Evolutionary conservation across 1,284 basidiomycete species (phyloP).

Genomic region (Gymnopus androsaceus): DNA sequence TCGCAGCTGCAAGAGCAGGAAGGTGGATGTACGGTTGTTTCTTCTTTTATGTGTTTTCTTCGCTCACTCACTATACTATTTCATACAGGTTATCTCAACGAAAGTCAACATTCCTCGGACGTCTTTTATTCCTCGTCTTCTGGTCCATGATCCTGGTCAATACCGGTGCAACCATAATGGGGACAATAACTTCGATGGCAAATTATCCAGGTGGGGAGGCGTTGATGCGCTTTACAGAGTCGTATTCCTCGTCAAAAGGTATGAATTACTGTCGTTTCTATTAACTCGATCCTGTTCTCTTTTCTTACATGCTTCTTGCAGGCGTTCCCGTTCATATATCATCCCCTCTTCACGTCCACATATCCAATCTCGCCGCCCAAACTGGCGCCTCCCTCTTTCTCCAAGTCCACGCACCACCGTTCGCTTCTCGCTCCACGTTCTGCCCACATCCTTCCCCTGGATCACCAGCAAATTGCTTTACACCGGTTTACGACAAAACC

Average conservation of each 20-base stretch:
- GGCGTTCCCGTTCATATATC: background rate
- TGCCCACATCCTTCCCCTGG: slow-evolving; percentile 10
- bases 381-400: slow-evolving; percentile 91
- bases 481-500: slow-evolving; percentile 80
- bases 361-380: slow-evolving; percentile 84
- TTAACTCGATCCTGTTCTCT: background rate
- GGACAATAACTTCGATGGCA: slow-evolving; percentile 59
- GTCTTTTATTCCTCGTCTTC: slow-evolving; percentile 46
- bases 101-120: slow-evolving; percentile 46
- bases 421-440: slow-evolving; percentile 27
- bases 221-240: slow-evolving; percentile 61
- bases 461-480: slow-evolving; percentile 45
- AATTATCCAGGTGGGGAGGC: slow-evolving; percentile 95
- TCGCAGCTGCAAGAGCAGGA: slow-evolving; percentile 72
- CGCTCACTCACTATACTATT: background rate
- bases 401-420: slow-evolving; percentile 65
- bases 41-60: background rate
- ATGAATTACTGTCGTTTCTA: background rate
- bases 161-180: slow-evolving; percentile 49
- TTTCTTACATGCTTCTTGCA: too few relatives aligned
- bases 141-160: slow-evolving; percentile 56
- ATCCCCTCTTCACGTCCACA: slow-evolving; percentile 67
- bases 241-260: slow-evolving; percentile 37
- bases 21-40: slow-evolving; percentile 55
- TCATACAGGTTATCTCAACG: slow-evolving; percentile 43